phyloP scores from a whole-genome alignment of 306 rosid species.

The Citrullus mucosospermus region DNA sequence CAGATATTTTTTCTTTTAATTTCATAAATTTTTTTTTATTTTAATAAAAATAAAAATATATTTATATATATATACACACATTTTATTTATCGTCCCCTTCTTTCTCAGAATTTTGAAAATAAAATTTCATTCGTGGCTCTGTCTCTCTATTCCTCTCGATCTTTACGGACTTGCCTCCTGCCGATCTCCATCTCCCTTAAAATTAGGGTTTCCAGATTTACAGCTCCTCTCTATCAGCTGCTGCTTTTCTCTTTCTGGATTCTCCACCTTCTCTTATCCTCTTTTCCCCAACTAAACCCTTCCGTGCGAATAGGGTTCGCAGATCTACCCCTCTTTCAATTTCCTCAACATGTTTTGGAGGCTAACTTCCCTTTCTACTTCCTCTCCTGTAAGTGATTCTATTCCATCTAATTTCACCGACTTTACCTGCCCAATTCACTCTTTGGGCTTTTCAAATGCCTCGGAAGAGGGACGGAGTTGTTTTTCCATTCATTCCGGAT shows the following conservation, averaged over 20 bases:
- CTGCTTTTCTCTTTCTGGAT: constrained; percentile 5
- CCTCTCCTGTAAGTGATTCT: constrained; percentile 75
- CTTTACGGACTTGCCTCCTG: constrained; percentile 51
- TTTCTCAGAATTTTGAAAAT: constrained; percentile 10
- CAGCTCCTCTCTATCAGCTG: constrained; percentile 8
- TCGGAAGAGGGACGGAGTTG: background rate
- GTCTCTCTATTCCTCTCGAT: constrained; percentile 27
- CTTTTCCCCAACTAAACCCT: background rate
- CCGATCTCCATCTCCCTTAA: constrained; percentile 38
- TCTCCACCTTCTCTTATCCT: constrained; percentile 8
- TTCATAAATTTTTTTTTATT: background rate
- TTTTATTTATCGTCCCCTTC: background rate
- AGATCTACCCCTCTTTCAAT: constrained; percentile 32
- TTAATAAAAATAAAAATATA: background rate
- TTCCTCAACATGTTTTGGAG: constrained; percentile 87
- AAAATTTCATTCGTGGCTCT: constrained; percentile 7
- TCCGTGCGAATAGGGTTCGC: constrained; percentile 27
- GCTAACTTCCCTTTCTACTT: constrained; percentile 79
- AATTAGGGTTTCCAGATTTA: constrained; percentile 73
- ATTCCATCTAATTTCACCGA: background rate
- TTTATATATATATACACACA: background rate
- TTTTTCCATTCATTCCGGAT: background rate
- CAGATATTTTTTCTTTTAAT: constrained; percentile 1
- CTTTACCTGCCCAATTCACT: background rate
- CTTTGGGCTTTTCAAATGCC: background rate